These are phyloP conservation scores for Cyberlindnera xylosilytica DNA, from an alignment of 805 yeast genomes.

Conservation along the genomic window DNA sequence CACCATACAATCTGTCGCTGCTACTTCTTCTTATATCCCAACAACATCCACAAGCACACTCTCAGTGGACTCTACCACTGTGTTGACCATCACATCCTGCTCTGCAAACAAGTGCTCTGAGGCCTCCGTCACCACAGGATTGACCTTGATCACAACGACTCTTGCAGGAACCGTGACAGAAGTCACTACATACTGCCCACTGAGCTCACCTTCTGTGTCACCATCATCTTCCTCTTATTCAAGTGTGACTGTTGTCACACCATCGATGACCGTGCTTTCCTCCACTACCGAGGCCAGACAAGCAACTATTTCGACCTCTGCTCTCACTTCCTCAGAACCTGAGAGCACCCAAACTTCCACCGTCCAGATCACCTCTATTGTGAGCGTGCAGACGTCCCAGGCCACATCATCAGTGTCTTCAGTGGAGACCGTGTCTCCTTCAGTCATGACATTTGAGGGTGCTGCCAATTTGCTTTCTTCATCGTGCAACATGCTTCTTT, in stretches of 20 bases:
- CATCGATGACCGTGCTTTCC: constrained; percentile 2
- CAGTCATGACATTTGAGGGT: constrained; percentile 8
- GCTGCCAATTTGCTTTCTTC: not conserved
- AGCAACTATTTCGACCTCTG: not conserved
- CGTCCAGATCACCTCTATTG: not conserved
- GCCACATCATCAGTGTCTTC: not conserved
- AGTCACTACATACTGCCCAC: constrained; percentile 13
- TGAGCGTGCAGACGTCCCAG: not conserved
- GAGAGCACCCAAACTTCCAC: not conserved
- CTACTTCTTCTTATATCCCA: not conserved
- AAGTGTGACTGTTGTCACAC: constrained; percentile 1
- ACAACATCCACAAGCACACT: constrained; percentile 1
- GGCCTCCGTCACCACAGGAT: constrained; percentile 3
- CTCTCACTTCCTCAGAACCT: not conserved
- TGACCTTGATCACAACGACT: constrained; percentile 7
- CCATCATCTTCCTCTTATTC: not conserved
- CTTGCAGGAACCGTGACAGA: constrained; percentile 6
- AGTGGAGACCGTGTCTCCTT: constrained; percentile 1
- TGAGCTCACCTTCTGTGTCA: not conserved
- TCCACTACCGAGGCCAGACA: not conserved
- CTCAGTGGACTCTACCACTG: constrained; percentile 14
- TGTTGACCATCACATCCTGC: constrained; percentile 11
- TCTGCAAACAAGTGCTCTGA: constrained; percentile 5
- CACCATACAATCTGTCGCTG: not conserved
- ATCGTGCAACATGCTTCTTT: constrained; percentile 1